phyloP scores from a whole-genome alignment of 2,329 filamentous ascomycete species.

The Aspergillus neotritici region DNA sequence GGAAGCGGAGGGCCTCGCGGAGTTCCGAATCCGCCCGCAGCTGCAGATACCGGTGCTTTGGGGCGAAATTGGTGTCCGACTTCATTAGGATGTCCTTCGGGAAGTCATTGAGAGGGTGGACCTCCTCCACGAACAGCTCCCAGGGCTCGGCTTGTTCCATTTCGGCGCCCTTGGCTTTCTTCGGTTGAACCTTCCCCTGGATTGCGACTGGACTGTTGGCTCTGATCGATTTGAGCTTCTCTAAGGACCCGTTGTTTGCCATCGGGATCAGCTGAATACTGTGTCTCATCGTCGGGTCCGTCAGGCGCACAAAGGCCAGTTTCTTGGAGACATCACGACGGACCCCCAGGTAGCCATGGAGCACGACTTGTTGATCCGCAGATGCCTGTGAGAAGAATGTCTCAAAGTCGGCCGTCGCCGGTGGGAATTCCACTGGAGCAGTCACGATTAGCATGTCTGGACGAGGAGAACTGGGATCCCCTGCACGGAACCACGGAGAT shows the following conservation, averaged over 20 bases:
- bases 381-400: constrained; percentile 27
- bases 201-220: constrained; percentile 53
- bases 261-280: constrained; percentile 49
- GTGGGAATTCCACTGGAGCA: constrained; percentile 43
- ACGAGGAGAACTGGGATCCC: too few species aligned
- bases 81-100: constrained; percentile 72
- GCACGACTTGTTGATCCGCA: constrained; percentile 42
- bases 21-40: constrained; percentile 68
- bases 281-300: constrained; percentile 39
- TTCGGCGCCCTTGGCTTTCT: constrained; percentile 31
- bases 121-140: constrained; percentile 58
- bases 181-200: constrained; percentile 43
- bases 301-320: constrained; percentile 63
- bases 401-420: constrained; percentile 39
- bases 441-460: constrained; percentile 1
- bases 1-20: constrained; percentile 62
- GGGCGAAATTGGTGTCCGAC: constrained; percentile 65
- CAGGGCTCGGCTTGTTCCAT: constrained; percentile 32
- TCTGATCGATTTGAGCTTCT: constrained; percentile 41
- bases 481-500: background rate
- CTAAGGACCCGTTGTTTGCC: constrained; percentile 31
- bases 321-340: constrained; percentile 62
- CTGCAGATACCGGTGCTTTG: constrained; percentile 74
- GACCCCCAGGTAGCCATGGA: constrained; percentile 68
- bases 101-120: constrained; percentile 67